Evolutionary conservation across 2,329 filamentous ascomycete species (phyloP), one percentile per base, ranked within the genome.

Genomic region (Arthrocladium fulminans): DNA sequence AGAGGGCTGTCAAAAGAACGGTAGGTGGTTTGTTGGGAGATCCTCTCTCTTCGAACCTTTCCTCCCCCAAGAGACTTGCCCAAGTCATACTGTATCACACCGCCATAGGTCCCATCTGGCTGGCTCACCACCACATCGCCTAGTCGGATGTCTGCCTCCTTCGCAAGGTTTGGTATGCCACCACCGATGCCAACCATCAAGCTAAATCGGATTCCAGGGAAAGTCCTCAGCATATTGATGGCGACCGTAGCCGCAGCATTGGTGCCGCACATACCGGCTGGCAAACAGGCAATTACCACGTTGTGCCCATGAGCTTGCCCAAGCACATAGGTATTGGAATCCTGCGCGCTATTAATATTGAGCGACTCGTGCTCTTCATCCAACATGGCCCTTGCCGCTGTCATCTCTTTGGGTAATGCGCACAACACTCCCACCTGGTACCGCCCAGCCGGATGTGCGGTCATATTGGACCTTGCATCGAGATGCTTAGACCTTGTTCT

Each of bases 31-130:
- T 5, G 8, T 44, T 27, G 4, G 29, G 27, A 5, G 23, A 9
- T 13, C 41, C 24, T 9, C 6, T 17, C 7, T 20, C 9, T 23
- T 29, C 27, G 8, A 29, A 44, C 5, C 41, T 23, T 5, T 7
- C 17, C 4, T n/a, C 4, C 41, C 3, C 3, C 17, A 12, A 9
- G 15, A n/a, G n/a, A n/a, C 48, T 63, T 63, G 2, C 60, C 57
- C 17, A 56, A 44, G 34, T 63, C 61, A 45, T 60, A 62, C 42
- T 65, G 61, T 9, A 64, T 52, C 10, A 63, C 58, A 2, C 62
- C 62, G 13, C 56, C 55, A 3, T 23, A 42, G 1, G 20, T 37
- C 1, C 38, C 48, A 8, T 52, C 50, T 10, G 59, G 58, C 32
- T 41, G n/a, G 42, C 58, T 59, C 9, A 62, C 55, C 25, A 57